Conservation (phyloP, 2,329 filamentous ascomycete species). For the Aspergillaceae sp. region DNA sequence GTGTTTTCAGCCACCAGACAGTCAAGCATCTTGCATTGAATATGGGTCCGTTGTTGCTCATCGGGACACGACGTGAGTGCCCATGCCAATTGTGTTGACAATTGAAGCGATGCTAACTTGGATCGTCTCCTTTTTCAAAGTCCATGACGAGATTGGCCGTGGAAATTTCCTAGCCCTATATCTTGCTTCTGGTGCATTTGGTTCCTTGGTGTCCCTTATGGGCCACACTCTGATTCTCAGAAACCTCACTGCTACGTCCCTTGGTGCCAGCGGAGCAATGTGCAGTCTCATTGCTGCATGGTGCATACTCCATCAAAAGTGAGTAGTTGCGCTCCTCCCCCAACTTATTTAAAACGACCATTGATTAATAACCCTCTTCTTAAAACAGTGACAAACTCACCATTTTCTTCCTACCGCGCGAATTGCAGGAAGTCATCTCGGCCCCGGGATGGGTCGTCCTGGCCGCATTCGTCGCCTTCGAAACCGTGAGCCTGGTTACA, state of each 20-base stretch:
- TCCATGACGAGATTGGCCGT: conserved; percentile 49
- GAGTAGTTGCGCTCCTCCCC: conserved; percentile 8
- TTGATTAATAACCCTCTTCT: conserved; percentile 2
- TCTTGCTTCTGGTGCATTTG: conserved; percentile 40
- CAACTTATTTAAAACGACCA: not conserved
- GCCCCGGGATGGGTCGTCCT: conserved; percentile 34
- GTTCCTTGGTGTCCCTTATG: conserved; percentile 39
- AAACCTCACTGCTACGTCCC: conserved; percentile 36
- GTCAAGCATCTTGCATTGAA: conserved; percentile 46
- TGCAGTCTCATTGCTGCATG: conserved; percentile 43
- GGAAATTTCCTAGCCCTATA: conserved; percentile 49
- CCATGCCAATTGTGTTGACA: not conserved
- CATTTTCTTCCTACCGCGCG: conserved; percentile 32
- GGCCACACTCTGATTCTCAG: conserved; percentile 36
- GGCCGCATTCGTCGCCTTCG: conserved; percentile 26
- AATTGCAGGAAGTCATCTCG: conserved; percentile 33
- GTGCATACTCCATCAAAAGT: conserved; percentile 42
- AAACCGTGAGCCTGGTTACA: conserved; percentile 26
- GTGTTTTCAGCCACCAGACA: conserved; percentile 50
- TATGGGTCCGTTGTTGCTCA: conserved; percentile 46
- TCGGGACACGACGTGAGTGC: conserved; percentile 42
- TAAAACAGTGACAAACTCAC: conserved; percentile 31
- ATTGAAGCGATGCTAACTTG: conserved; percentile 1
- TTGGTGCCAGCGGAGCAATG: conserved; percentile 45
- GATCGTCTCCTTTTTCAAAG: conserved; percentile 11